Percentiles rank a stretch among this genome's conserved stretches.
phyloP scores from a whole-genome alignment of 2,329 filamentous ascomycete genomes.

The Claviceps maximensis region DNA sequence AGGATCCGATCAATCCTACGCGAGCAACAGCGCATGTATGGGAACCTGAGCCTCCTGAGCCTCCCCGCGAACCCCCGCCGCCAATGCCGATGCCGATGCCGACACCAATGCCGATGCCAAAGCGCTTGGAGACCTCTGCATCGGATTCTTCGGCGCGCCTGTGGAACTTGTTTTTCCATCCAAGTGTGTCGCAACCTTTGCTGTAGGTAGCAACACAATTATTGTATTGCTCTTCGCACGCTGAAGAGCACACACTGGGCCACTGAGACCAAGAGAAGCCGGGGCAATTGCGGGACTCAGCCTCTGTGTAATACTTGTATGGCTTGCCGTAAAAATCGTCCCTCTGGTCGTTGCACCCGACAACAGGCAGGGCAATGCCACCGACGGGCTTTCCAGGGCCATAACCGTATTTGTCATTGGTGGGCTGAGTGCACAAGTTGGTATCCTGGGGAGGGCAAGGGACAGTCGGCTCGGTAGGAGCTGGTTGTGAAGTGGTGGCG shows the following conservation, averaged over 20 bases:
- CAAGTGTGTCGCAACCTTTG: constrained; percentile 29
- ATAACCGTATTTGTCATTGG: constrained; percentile 49
- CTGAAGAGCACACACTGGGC: constrained; percentile 33
- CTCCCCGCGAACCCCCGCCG: not conserved
- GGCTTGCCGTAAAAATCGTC: constrained; percentile 27
- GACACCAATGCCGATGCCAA: not conserved
- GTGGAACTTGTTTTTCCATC: constrained; percentile 14
- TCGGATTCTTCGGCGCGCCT: constrained; percentile 13
- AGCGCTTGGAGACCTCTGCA: constrained; percentile 12
- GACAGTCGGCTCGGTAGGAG: constrained; percentile 17
- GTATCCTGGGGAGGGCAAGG: constrained; percentile 33
- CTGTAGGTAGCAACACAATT: constrained; percentile 36
- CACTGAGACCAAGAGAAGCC: constrained; percentile 27
- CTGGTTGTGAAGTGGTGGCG: constrained; percentile 15
- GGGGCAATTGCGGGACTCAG: constrained; percentile 28
- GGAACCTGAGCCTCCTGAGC: not conserved
- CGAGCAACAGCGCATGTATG: constrained; percentile 5
- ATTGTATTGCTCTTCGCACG: constrained; percentile 39
- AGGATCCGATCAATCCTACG: constrained; percentile 3
- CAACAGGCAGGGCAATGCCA: constrained; percentile 35
- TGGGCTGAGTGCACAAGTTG: constrained; percentile 40
- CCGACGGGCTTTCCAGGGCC: constrained; percentile 47
- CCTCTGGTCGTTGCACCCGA: constrained; percentile 40
- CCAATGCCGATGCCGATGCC: not conserved
- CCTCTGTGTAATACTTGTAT: constrained; percentile 39